Evolutionary conservation across 108 stramenopile species (phyloP).

Genomic region (Conticribra guillardii): DNA sequence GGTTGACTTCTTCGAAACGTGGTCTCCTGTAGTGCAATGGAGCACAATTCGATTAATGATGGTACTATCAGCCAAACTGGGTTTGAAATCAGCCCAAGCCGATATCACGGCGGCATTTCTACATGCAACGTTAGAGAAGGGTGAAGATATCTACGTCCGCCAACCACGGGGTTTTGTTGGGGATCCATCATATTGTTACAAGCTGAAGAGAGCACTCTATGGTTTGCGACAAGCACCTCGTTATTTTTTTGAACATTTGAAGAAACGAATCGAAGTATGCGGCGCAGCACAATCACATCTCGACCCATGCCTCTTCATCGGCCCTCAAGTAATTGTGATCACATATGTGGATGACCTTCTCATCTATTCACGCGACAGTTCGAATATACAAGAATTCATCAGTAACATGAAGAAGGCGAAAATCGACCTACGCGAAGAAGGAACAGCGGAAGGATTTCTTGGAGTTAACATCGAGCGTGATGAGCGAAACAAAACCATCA

Average conservation of each 20-base stretch:
- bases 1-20: conserved; percentile 33
- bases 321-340: conserved; percentile 17
- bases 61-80: conserved; percentile 12
- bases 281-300: conserved; percentile 8
- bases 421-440: conserved; percentile 8
- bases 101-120: conserved; percentile 58
- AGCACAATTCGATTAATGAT: conserved; percentile 39
- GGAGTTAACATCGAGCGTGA: conserved; percentile 11
- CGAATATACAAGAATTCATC: conserved; percentile 9
- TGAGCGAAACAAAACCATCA: not conserved
- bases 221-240: conserved; percentile 33
- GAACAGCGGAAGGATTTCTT: conserved; percentile 23
- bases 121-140: conserved; percentile 32
- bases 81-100: not conserved
- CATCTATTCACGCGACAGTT: not conserved
- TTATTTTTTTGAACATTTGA: conserved; percentile 40
- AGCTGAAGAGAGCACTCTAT: conserved; percentile 40
- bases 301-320: conserved; percentile 57
- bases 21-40: conserved; percentile 55
- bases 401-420: not conserved
- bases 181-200: not conserved
- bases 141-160: conserved; percentile 40
- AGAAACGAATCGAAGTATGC: conserved; percentile 10
- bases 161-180: conserved; percentile 36
- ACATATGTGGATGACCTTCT: conserved; percentile 52